A percentile compares a stretch with the other conserved stretches of the same genome.
Evolutionary conservation across 164 flowering plant species (phyloP).

Genomic region (Umbellularia californica): DNA sequence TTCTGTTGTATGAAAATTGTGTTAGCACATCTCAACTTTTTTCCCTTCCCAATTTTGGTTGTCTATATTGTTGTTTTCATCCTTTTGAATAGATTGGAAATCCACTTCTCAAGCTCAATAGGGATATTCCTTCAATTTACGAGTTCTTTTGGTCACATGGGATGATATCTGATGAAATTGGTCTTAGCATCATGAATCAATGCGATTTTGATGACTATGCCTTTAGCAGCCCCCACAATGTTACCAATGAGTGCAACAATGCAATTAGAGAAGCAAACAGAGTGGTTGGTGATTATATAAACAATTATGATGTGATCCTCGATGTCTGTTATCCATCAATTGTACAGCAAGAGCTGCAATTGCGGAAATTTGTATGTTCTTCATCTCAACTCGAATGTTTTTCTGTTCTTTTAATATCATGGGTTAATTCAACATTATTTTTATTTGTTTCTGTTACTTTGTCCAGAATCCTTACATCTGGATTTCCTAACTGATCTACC

Average conservation of each 20-base stretch:
- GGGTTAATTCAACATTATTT: not conserved
- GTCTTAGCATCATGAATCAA: slow-evolving; percentile 62
- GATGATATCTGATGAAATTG: slow-evolving; percentile 92
- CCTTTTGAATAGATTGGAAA: slow-evolving; percentile 62
- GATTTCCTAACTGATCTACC: no score
- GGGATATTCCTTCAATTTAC: slow-evolving; percentile 60
- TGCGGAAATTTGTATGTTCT: slow-evolving; percentile 58
- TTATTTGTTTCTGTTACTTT: no score
- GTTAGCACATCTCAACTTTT: not conserved
- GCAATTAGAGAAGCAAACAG: slow-evolving; percentile 47
- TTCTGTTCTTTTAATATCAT: not conserved
- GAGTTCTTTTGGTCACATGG: slow-evolving; percentile 95
- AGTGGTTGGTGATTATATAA: slow-evolving; percentile 65
- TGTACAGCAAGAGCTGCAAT: slow-evolving; percentile 84
- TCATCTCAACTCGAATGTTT: not conserved
- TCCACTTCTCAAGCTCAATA: slow-evolving; percentile 78
- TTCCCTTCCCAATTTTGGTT: not conserved
- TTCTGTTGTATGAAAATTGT: not conserved
- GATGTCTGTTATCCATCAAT: slow-evolving; percentile 91
- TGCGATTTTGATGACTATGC: slow-evolving; percentile 77
- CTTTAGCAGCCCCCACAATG: slow-evolving; percentile 60
- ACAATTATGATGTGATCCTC: slow-evolving; percentile 76
- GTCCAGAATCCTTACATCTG: no score
- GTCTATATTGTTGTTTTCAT: not conserved
- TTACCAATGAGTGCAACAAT: slow-evolving; percentile 38